Evolutionary conservation across 2,329 filamentous ascomycete genomes (phyloP), one percentile per base, ranked within the genome.

Genomic region (Bipolaris sorokiniana): DNA sequence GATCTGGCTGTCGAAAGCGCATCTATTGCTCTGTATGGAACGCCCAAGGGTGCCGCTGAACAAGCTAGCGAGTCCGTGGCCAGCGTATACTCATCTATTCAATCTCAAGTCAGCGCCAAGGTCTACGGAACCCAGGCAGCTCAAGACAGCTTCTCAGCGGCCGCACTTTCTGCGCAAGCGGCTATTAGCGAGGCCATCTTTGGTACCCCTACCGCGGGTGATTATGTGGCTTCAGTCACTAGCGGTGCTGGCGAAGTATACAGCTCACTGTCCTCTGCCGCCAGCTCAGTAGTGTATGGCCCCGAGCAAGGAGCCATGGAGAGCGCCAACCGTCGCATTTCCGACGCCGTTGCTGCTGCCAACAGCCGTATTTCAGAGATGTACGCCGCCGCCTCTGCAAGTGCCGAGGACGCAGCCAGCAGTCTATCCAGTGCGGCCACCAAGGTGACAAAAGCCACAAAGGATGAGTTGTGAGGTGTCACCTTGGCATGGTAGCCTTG

Each of bases 1-100:
- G 81, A 86, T 48, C 77, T 82, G 20, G 85, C 83, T n/a, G 82
- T 88, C 7, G 81, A 84, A 44, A 85, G 84, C 41, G 86, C 84
- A 1, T 86, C 82, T 44, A 72, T 80, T 10, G 84, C 85, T 44
- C 72, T 86, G 16, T 87, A 88, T 63, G 86, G 85, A 40, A 82
- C 82, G 1, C 74, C 77, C 18, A 85, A 84, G 68, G 82, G 84
- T 26, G 75, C 76, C 2, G 77, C 79, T 26, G 85, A 87, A 65
- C 76, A 84, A 67, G 84, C 82, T 2, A 83, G 81, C 18, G 81
- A 81, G 22, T 82, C 81, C 13, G 82, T 82, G 2, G 80, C 81
- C 3, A 82, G 81, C 49, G 82, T 80, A 3, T 85, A 84, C 66
- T 79, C 78, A 15, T 81, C 81, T 2, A 80, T 79, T 4, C 78